Conservation (phyloP, 495 filamentous ascomycete species). For the Aspergillus mulundensis region DNA sequence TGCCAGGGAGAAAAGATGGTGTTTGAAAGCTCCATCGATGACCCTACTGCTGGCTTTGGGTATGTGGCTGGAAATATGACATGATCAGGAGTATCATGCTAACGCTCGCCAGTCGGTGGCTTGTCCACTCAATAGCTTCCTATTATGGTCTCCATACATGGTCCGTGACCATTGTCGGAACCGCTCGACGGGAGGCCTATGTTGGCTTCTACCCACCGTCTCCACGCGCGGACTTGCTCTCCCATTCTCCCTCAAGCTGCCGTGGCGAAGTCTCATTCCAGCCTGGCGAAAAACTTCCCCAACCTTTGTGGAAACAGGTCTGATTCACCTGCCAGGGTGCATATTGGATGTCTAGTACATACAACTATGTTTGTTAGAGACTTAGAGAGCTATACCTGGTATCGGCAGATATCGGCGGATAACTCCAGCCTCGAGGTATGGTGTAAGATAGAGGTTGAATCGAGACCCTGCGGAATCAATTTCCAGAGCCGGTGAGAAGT, state of each 20-base stretch:
- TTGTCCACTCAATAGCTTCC: constrained; percentile 85
- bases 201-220: constrained; percentile 62
- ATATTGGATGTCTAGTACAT: background rate
- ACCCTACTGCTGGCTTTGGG: constrained; percentile 76
- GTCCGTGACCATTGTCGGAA: constrained; percentile 72
- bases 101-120: constrained; percentile 66
- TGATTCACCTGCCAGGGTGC: constrained; percentile 21
- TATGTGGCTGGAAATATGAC: constrained; percentile 38
- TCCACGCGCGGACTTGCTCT: constrained; percentile 26
- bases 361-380: background rate
- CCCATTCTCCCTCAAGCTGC: constrained; percentile 21
- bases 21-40: constrained; percentile 69
- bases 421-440: background rate
- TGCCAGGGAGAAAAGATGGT: constrained; percentile 67
- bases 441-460: background rate
- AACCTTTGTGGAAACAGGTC: constrained; percentile 59
- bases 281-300: constrained; percentile 50
- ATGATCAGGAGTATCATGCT: background rate
- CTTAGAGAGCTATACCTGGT: background rate
- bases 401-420: no score
- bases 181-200: constrained; percentile 78
- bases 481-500: no score
- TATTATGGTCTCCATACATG: constrained; percentile 91
- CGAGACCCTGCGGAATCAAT: background rate
- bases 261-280: constrained; percentile 29